A percentile compares a stretch with the other conserved stretches of the same genome.
phyloP scores from a whole-genome alignment of 371 early-diverging fungal genomes.

The Mortierella sp. region DNA sequence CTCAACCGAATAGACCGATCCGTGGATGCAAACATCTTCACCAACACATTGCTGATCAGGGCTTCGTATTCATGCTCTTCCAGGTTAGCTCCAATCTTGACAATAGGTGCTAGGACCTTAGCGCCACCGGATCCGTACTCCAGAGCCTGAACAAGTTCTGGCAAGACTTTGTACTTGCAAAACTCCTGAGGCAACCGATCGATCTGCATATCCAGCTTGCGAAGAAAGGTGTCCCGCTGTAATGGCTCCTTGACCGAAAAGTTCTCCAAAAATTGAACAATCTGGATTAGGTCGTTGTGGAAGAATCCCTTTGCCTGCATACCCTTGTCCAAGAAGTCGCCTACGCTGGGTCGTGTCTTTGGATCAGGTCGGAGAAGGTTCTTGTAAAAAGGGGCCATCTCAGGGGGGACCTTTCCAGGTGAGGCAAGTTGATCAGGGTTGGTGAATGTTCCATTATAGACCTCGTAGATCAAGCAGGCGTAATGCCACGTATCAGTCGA shows the following conservation, averaged over 20 bases:
- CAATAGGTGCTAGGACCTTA: constrained; percentile 85
- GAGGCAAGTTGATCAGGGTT: constrained; percentile 71
- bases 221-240: constrained; percentile 86
- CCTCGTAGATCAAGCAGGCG: constrained; percentile 85
- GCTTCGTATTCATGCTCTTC: constrained; percentile 80
- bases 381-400: constrained; percentile 68
- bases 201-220: constrained; percentile 63
- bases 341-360: constrained; percentile 74
- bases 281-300: constrained; percentile 82
- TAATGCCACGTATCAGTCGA: constrained; percentile 87
- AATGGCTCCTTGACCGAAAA: constrained; percentile 87
- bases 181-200: constrained; percentile 87
- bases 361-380: constrained; percentile 68
- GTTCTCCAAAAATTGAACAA: constrained; percentile 88
- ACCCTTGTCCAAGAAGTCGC: constrained; percentile 78
- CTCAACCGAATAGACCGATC: constrained; percentile 92
- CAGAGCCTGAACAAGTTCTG: constrained; percentile 90
- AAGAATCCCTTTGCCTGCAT: constrained; percentile 78
- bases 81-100: constrained; percentile 87
- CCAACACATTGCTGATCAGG: constrained; percentile 79
- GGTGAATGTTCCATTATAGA: constrained; percentile 80
- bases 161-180: constrained; percentile 89
- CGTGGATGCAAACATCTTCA: constrained; percentile 89
- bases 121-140: constrained; percentile 95
- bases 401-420: constrained; percentile 75